These are phyloP conservation scores for Carnegiea gigantea DNA, from an alignment of 179 eudicot genomes.

Conservation along the genomic window DNA sequence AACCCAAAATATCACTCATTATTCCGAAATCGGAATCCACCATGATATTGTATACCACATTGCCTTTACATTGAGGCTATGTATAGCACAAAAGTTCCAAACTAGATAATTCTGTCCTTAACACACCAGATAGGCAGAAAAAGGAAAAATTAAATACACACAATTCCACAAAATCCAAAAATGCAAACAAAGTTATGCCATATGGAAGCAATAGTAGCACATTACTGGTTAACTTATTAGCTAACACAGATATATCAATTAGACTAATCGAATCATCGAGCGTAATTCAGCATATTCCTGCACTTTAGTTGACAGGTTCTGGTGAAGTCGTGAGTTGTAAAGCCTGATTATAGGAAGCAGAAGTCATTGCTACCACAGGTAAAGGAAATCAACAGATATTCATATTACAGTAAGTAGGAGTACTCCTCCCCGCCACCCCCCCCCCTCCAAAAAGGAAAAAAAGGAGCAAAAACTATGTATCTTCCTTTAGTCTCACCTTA, in stretches of 20 bases:
- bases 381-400: no score
- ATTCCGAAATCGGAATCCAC: not conserved
- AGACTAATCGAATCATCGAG: not conserved
- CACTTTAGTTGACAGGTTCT: not conserved
- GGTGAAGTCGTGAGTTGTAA: no score
- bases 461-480: no score
- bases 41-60: not conserved
- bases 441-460: no score
- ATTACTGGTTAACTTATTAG: not conserved
- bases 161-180: not conserved
- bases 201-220: not conserved
- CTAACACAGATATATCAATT: not conserved
- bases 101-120: not conserved
- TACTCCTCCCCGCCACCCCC: no score
- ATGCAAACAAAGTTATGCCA: not conserved
- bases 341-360: no score
- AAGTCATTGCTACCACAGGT: no score
- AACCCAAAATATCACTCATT: no score
- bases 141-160: not conserved
- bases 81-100: not conserved
- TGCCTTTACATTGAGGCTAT: not conserved
- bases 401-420: no score
- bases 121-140: not conserved
- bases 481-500: conserved; percentile 45
- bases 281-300: not conserved